Percentiles rank a stretch among this genome's conserved stretches.
phyloP scores from a whole-genome alignment of 768 basidiomycete genomes.

The Tricholoma bakamatsutake region DNA sequence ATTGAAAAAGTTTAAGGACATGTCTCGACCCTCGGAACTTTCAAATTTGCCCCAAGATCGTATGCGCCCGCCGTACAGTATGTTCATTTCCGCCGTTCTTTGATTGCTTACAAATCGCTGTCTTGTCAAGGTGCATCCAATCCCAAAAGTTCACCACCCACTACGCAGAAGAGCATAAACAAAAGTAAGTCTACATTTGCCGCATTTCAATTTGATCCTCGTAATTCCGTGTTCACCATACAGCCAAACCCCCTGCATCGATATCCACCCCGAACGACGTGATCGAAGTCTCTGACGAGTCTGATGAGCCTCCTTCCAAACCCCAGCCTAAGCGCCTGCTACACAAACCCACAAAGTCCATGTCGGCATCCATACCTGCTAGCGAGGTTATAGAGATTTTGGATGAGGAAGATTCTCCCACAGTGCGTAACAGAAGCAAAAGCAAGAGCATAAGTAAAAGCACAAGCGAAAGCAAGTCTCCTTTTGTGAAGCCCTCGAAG shows the following conservation, averaged over 20 bases:
- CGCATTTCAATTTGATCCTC: background rate
- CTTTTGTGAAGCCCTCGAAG: background rate
- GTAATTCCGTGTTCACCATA: background rate
- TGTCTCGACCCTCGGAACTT: background rate
- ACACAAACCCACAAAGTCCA: background rate
- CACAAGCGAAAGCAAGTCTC: background rate
- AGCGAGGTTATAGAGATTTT: slow-evolving; percentile 8
- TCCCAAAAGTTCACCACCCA: background rate
- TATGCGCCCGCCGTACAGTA: background rate
- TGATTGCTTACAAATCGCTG: background rate
- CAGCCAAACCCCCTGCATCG: background rate
- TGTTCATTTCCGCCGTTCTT: background rate
- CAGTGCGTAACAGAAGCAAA: background rate
- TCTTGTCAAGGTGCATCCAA: background rate
- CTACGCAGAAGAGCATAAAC: background rate
- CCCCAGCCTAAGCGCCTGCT: background rate
- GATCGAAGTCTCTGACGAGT: slow-evolving; percentile 5
- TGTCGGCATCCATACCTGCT: background rate
- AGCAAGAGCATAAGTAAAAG: too few relatives aligned
- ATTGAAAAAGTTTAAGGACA: background rate
- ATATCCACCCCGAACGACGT: background rate
- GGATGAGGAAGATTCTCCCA: slow-evolving; percentile 4
- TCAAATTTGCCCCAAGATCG: background rate
- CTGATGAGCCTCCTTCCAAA: slow-evolving; percentile 1
- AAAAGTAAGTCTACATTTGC: background rate